phyloP scores from a whole-genome alignment of 192 early-diverging fungal genomes.

The Martensiomyces pterosporus region DNA sequence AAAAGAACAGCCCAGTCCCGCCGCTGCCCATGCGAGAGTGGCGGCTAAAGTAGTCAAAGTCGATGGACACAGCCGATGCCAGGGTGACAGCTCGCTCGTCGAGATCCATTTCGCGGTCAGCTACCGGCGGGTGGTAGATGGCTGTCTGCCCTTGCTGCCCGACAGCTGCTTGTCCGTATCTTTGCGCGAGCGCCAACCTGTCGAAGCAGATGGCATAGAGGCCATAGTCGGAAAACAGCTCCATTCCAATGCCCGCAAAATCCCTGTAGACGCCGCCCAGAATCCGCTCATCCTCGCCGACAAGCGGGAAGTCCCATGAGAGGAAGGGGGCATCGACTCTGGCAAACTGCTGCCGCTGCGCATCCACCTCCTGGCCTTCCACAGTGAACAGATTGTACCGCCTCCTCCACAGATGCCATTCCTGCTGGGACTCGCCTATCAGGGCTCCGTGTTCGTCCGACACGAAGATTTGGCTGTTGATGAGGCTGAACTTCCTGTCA shows the following conservation, averaged over 20 bases:
- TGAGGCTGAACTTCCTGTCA: conserved; percentile 57
- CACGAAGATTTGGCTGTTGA: conserved; percentile 75
- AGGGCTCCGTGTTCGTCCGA: conserved; percentile 53
- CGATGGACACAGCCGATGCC: conserved; percentile 78
- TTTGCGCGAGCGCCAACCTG: conserved; percentile 18
- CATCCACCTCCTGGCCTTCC: conserved; percentile 10
- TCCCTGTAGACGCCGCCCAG: conserved; percentile 68
- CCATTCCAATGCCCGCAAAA: conserved; percentile 73
- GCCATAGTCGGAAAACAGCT: conserved; percentile 84
- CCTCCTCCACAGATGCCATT: conserved; percentile 76
- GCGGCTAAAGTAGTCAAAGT: conserved; percentile 84
- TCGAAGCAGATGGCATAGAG: conserved; percentile 78
- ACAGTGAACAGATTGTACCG: conserved; percentile 82
- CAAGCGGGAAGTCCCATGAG: conserved; percentile 76
- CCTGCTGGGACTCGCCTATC: conserved; percentile 82
- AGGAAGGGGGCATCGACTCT: conserved; percentile 66
- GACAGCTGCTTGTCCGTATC: conserved; percentile 5
- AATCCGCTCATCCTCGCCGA: conserved; percentile 36
- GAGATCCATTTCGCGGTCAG: conserved; percentile 55
- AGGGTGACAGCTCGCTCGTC: conserved; percentile 80
- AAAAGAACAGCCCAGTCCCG: neutral
- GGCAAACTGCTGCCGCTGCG: conserved; percentile 56
- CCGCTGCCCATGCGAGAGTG: conserved; percentile 56
- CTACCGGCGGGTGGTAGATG: conserved; percentile 1
- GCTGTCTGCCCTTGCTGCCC: conserved; percentile 11